Evolutionary conservation across 2,329 filamentous ascomycete species (phyloP), one percentile per base, ranked within the genome.

Genomic region (Beauveria rudraprayagi): DNA sequence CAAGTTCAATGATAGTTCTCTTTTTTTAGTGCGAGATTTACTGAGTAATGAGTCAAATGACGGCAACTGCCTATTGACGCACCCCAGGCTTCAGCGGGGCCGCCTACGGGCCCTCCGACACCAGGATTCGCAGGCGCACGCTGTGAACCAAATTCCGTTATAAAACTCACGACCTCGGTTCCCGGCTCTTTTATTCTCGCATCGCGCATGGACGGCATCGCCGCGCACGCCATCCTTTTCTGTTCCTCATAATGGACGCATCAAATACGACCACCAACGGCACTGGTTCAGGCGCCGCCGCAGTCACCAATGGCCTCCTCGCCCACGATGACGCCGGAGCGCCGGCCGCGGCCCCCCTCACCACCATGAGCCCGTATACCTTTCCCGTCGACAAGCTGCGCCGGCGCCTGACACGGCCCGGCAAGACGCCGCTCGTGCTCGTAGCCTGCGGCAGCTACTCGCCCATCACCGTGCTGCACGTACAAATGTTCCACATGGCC

Each of bases 401-500:
- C 70, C 77, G 87, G 56, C 79, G 79, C 70, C 79, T 86, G 64
- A 77, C 73, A 37, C 77, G 84, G 63, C 70, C 80, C 19, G 75
- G 76, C 63, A 84, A 82, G 71, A 85, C 78, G 19, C 86, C 86
- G n/a, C 77, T 89, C 28, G 83, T 88, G 4, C 80, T 88, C 57
- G 83, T 88, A 54, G 85, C 85, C 48, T 88, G 85, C 68, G 85
- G 83, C 54, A 82, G 79, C 70, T 91, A 90, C 74, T 89, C 85
- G 0, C 88, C 88, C n/a, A 84, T 87, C 59, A 89, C 86, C 4
- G 88, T 87, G 68, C 80, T 91, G 30, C 89, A 92, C 71, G 77
- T 92, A 64, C 86, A 89, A 71, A 92, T 92, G 87, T 92, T 92
- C 70, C 88, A 90, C 69, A 89, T 92, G 84, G 89, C 89, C 3